phyloP scores from a whole-genome alignment of 257 asterid genomes.

The Rehmannia glutinosa region DNA sequence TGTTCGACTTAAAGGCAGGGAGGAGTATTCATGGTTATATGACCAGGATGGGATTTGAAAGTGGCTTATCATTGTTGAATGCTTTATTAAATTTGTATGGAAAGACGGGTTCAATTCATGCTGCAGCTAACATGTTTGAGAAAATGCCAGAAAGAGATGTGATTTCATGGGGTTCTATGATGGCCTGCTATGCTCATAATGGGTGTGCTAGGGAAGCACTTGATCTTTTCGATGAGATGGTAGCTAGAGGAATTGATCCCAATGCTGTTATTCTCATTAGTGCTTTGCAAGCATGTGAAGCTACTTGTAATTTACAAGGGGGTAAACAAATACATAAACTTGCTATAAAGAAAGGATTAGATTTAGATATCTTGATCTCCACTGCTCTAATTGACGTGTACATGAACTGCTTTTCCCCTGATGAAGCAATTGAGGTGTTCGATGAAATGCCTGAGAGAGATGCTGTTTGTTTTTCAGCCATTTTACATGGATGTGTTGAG shows the following conservation, averaged over 20 bases:
- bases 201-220: slow-evolving; percentile 46
- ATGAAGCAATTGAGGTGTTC: slow-evolving; percentile 55
- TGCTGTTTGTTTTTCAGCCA: slow-evolving; percentile 42
- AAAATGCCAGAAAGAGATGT: slow-evolving; percentile 59
- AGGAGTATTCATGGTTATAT: slow-evolving; percentile 57
- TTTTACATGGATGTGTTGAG: slow-evolving; percentile 54
- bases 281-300: slow-evolving; percentile 78
- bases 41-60: slow-evolving; percentile 36
- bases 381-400: slow-evolving; percentile 84
- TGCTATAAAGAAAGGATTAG: slow-evolving; percentile 38
- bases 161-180: slow-evolving; percentile 79
- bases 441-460: slow-evolving; percentile 50
- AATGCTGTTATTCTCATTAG: slow-evolving; percentile 42
- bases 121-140: slow-evolving; percentile 44
- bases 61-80: slow-evolving; percentile 39
- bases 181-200: slow-evolving; percentile 70
- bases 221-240: slow-evolving; percentile 45
- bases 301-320: slow-evolving; percentile 30
- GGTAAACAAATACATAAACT: slow-evolving; percentile 58
- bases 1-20: slow-evolving; percentile 43
- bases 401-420: slow-evolving; percentile 62
- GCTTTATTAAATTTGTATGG: slow-evolving; percentile 58
- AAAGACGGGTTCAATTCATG: slow-evolving; percentile 37
- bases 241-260: slow-evolving; percentile 37
- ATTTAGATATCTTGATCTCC: slow-evolving; percentile 46